Base-by-base conservation (phyloP, 1,284 basidiomycete species). In the Rhizoctonia solani region DNA sequence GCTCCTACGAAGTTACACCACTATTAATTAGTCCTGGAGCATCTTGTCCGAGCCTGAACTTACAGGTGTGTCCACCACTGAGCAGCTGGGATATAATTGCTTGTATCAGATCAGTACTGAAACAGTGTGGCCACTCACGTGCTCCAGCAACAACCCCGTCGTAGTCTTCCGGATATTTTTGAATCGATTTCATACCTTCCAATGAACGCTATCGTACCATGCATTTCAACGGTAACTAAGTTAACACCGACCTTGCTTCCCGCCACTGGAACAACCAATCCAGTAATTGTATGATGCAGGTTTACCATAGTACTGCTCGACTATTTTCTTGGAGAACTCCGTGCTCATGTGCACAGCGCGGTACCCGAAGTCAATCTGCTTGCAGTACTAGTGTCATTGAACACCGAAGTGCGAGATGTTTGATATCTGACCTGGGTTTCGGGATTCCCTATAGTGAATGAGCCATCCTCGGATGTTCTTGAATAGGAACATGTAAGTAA, bases 1-100 rank as follows among this genome's bases (percentile, higher is more conserved):
- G 21, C 42, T 65, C 3, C 61, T 65, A 27, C n/a, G 13, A 9
- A 39, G 8, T 46, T 46, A 9, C 9, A 19, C 9, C 6, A 27
- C 27, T n/a, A 41, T 23, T 9, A 6, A 21, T 9, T 11, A 13
- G 16, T 41, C 6, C n/a, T n/a, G n/a, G n/a, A n/a, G 34, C 3
- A 19, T 41, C 14, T 14, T 11, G 4, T 2, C 32, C 29, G 4
- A 39, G 34, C 8, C 47, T 39, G 21, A 19, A 34, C 61, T 32
- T 32, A 54, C 61, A 65, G 49, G 37, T 54, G 61, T 8, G 61
- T 8, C 61, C 61, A 65, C 61, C 61, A 65, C 23, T 65, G 61
- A 11, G 61, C 61, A 39, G 61, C 61, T 65, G 32, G 6, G 19
- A n/a, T 3, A 21, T n/a, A 29, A 34, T 16, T 13, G 5, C 8